A percentile compares a stretch with the other conserved stretches of the same genome.
Conservation (phyloP, 331 rosid species). For the Acacia pycnantha region DNA sequence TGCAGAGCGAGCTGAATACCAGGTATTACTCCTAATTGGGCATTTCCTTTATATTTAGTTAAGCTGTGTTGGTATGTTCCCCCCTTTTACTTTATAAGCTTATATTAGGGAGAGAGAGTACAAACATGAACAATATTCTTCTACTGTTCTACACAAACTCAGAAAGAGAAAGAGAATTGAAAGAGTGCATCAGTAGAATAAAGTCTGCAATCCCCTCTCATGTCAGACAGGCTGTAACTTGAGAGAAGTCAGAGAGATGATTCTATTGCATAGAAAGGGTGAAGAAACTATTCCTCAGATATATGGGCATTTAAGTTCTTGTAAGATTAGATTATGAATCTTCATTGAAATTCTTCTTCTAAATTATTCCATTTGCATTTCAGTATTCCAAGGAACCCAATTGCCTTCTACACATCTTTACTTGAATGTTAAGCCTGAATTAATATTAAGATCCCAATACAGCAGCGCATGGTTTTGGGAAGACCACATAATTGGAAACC, state of each 20-base stretch:
- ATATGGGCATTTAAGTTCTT: not conserved
- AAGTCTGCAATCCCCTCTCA: not conserved
- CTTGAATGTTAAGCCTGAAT: not conserved
- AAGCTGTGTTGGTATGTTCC: not conserved
- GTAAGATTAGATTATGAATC: not conserved
- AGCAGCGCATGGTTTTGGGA: not conserved
- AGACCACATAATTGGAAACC: not conserved
- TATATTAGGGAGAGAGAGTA: not conserved
- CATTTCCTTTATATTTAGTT: not conserved
- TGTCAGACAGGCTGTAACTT: not conserved
- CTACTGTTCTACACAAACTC: not conserved
- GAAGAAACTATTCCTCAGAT: not conserved
- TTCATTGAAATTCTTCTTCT: not conserved
- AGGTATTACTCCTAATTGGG: slow-evolving; percentile 45
- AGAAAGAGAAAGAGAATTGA: not conserved
- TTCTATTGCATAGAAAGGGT: not conserved
- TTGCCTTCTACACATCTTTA: not conserved
- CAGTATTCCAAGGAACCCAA: not conserved
- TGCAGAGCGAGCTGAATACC: slow-evolving; percentile 86
- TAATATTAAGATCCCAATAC: not conserved
- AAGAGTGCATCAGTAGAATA: not conserved
- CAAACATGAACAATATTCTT: not conserved
- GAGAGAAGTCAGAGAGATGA: not conserved
- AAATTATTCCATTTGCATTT: not conserved
- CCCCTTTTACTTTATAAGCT: not conserved